These are phyloP conservation scores for Davidsoniella eucalypti DNA, from an alignment of 2,329 filamentous ascomycete species.

Conservation along the genomic window DNA sequence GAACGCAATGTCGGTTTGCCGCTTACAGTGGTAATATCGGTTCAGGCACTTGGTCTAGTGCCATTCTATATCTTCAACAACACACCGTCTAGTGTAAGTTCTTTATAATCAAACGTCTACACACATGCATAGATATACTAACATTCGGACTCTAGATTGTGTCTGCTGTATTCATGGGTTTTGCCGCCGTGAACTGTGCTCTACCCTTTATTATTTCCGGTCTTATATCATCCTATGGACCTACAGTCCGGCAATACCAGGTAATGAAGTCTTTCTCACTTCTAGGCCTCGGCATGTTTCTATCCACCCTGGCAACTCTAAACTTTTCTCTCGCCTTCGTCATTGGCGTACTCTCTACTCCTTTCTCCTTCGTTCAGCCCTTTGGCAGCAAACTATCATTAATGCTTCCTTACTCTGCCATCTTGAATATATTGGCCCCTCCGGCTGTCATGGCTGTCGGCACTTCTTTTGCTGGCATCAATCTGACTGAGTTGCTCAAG, in stretches of 20 bases:
- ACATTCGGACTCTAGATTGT: constrained; percentile 32
- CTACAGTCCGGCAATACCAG: constrained; percentile 52
- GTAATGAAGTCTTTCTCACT: constrained; percentile 83
- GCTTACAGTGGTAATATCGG: constrained; percentile 50
- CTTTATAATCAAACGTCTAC: neutral
- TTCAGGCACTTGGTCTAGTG: constrained; percentile 62
- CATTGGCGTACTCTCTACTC: constrained; percentile 61
- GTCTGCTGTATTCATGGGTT: constrained; percentile 38
- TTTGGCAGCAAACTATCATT: constrained; percentile 26
- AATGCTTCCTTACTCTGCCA: constrained; percentile 22
- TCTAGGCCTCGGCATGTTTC: constrained; percentile 78
- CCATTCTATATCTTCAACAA: constrained; percentile 82
- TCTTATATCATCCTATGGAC: constrained; percentile 33
- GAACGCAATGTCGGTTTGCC: constrained; percentile 59
- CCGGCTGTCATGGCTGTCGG: constrained; percentile 35
- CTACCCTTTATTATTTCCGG: constrained; percentile 42
- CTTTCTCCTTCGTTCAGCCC: constrained; percentile 57
- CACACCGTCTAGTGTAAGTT: constrained; percentile 44
- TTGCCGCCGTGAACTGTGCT: constrained; percentile 35
- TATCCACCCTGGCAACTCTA: constrained; percentile 81
- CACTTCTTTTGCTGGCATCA: constrained; percentile 25
- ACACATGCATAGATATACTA: neutral
- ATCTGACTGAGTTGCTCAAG: constrained; percentile 43
- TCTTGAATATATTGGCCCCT: constrained; percentile 45
- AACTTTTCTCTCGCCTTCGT: constrained; percentile 88